Evolutionary conservation across 176 grass and related monocot genomes (phyloP).

Genomic region (Cocos nucifera): DNA sequence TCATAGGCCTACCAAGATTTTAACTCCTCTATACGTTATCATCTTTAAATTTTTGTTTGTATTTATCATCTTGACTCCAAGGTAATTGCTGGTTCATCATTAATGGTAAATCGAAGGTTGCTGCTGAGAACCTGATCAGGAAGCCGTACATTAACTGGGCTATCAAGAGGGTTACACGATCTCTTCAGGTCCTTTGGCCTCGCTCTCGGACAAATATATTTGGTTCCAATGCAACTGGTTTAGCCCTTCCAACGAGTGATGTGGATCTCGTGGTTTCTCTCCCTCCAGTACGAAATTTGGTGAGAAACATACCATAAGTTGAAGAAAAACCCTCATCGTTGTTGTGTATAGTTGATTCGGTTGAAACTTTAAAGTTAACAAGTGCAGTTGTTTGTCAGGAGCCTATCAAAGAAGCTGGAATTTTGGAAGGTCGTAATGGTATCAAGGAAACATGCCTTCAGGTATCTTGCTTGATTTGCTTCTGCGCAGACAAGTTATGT

Average conservation of each 20-base stretch:
- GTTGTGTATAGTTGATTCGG: constrained; percentile 1
- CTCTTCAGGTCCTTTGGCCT: constrained; percentile 89
- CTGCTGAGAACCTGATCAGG: constrained; percentile 68
- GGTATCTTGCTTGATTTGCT: constrained; percentile 32
- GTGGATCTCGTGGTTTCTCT: constrained; percentile 96
- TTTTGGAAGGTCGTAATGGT: constrained; percentile 98
- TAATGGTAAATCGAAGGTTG: constrained; percentile 49
- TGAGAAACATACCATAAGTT: constrained; percentile 33
- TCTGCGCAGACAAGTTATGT: no score
- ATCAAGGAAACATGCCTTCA: constrained; percentile 98
- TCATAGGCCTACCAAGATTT: no score
- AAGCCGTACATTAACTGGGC: constrained; percentile 89
- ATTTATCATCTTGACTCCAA: neutral
- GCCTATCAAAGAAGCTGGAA: constrained; percentile 99
- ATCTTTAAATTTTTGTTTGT: neutral
- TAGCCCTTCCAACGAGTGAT: constrained; percentile 92
- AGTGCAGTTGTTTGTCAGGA: constrained; percentile 49
- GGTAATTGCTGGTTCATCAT: constrained; percentile 22
- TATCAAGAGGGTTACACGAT: constrained; percentile 84
- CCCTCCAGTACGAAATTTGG: constrained; percentile 88
- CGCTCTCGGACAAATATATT: constrained; percentile 90
- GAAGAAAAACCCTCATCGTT: neutral
- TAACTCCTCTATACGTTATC: neutral
- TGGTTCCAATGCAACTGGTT: constrained; percentile 91
- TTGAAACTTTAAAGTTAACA: constrained; percentile 8